Base-by-base conservation (phyloP, 352 stramenopile genomes). In the Phytophthora chlamydospora region DNA sequence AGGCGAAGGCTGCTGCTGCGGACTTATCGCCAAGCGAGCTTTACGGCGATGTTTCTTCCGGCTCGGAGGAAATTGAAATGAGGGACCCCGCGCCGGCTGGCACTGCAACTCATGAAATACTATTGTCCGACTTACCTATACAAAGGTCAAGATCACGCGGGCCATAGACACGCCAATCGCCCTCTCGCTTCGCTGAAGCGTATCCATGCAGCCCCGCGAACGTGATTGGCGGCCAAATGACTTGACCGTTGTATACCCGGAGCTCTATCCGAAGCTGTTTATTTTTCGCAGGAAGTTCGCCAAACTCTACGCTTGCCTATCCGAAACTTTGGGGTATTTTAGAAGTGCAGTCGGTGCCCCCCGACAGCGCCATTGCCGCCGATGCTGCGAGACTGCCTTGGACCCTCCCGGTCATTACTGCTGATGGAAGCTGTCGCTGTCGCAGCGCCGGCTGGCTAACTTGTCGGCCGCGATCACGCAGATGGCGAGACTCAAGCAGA, bases 51-150 rank as follows among this genome's bases (percentile, higher is more conserved):
- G 21, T 51, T 68, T 66, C 56, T 62, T 66, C 49, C 62, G 43
- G 55, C 31, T 19, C 19, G 39, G 62, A 50, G 66, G 62, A 57
- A 71, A 71, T 52, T 59, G 50, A 62, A 71, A 58, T 71, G 62
- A 71, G 49, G 42, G n/a, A 36, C 34, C 19, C 19, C 4, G 7
- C 3, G 21, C 8, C 13, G 21, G 29, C 14, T 17, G 9, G n/a
- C 29, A 60, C 48, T 48, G 58, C 58, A 60, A 60, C 58, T 5
- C 33, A 39, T 66, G 52, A 51, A 56, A 68, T 68, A 63, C 38
- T 63, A 63, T 55, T 43, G 38, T 14, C n/a, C 7, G 16, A 29
- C 9, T 31, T 10, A 19, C n/a, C n/a, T n/a, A 60, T 66, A 66
- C 55, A 57, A 52, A 65, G 5, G 2, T 9, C 31, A 19, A 58